Evolutionary conservation across 768 basidiomycete species (phyloP), one percentile per base, ranked within the genome.

Genomic region (Russula sp.): DNA sequence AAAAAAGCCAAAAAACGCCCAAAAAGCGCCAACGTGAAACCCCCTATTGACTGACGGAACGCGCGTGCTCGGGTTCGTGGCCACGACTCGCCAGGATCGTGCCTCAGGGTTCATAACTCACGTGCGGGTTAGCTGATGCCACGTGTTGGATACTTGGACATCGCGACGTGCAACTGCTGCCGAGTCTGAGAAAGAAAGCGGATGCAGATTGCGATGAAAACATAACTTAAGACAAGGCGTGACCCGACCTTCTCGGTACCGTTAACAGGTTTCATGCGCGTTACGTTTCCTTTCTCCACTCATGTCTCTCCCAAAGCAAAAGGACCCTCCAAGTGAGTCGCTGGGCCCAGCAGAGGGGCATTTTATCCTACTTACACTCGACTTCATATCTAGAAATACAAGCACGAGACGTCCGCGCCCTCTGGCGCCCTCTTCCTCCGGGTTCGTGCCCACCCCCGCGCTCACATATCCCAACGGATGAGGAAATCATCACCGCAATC

Each of bases 391-490:
- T 45, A 11, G 9, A 5, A 14, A 22, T 48, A 54, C 38, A 25
- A 46, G 11, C 20, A 8, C 45, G 29, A 1, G 46, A 54, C 46
- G 36, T 22, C 7, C 42, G 16, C 6, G 22, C 43, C 45, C 29
- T 39, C 32, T 63, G 61, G 61, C 61, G 61, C 10, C 55, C 64
- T 42, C 64, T 65, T 38, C 64, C 64, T n/a, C 64, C 64, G 6
- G 51, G 46, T 10, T 45, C 61, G 43, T 34, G 8, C n/a, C 60
- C 60, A 7, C 46, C 60, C 3, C 64, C 64, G 4, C 60, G 55
- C 11, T 65, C 64, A 8, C 56, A 63, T n/a, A 51, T 53, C 1
- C 64, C 64, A 11, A 48, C 55, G 22, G 64, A 65, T 14, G 50
- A 53, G 55, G 64, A 65, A 9, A 18, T 65, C 38, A 63, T 65